Evolutionary conservation across 768 basidiomycete genomes (phyloP), one percentile per base, ranked within the genome.

Genomic region (Mrakia blollopis): DNA sequence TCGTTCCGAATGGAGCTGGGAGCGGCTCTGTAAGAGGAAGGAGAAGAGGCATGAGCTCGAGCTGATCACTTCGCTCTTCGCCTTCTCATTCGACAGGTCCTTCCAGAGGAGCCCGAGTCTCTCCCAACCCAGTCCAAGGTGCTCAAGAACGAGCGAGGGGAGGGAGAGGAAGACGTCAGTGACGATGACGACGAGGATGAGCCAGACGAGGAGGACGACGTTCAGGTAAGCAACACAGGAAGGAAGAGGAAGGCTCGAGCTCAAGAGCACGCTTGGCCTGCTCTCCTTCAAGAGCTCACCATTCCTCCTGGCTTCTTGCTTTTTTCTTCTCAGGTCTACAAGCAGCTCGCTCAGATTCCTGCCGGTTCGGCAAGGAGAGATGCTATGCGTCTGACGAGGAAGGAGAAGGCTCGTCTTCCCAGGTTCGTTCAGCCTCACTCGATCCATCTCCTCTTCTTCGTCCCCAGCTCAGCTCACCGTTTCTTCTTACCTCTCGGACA

Each of bases 351-450:
- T 6, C 89, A 93, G 47, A 98, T 98, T 72, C 94, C 95, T 3
- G 93, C 93, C 63, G 95, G 95, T 5, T 93, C 94, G 30, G 95
- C 95, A 11, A 89, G 93, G 61, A 87, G 93, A 77, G 95, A 98
- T 85, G 95, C 95, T 3, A 84, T 94, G 78, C 90, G 87, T 77
- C 84, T 98, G 79, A 98, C 94, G 2, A 96, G 97, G 85, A 94
- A 92, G 71, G 85, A 85, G 85, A 96, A 95, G 83, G 93, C 94
- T 3, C 95, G 94, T 82, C 89, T 97, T 18, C 94, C 94, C 1
- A 50, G 47, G 47, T 50, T 21, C 47, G 47, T 50, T 11, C 39
- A 41, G 39, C 39, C 21, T 18, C 47, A 50, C 16, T 18, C 47
- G 44, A 44, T 50, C 47, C 47, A 50, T 50, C 47, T 50, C 47